These are phyloP conservation scores for Bruguiera gymnorhiza DNA, from an alignment of 345 rosid species.

Conservation along the genomic window DNA sequence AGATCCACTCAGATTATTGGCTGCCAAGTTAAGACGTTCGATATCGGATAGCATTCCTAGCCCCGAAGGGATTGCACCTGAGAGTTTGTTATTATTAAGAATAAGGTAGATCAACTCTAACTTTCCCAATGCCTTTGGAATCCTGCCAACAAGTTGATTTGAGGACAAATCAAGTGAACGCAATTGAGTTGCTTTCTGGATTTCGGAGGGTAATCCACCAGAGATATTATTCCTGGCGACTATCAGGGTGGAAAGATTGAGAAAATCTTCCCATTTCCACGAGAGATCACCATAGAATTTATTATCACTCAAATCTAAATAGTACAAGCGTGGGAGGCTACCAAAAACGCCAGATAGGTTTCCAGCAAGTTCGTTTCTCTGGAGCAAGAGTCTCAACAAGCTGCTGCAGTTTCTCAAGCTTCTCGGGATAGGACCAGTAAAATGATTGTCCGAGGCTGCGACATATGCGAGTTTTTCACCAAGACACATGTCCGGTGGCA, in stretches of 20 bases:
- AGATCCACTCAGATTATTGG: constrained; percentile 21
- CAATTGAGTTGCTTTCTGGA: constrained; percentile 6
- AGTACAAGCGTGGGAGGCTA: constrained; percentile 17
- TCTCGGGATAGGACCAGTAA: constrained; percentile 27
- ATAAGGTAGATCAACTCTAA: constrained; percentile 1
- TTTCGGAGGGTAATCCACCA: constrained; percentile 26
- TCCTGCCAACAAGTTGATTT: constrained; percentile 4
- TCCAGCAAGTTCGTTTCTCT: constrained; percentile 30
- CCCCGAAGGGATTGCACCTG: constrained; percentile 20
- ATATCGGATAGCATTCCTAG: constrained; percentile 18
- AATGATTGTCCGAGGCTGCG: constrained; percentile 16
- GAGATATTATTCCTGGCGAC: constrained; percentile 19
- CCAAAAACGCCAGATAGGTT: constrained; percentile 31
- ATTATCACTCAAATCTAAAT: constrained; percentile 31
- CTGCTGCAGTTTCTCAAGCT: constrained; percentile 33
- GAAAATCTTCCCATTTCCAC: constrained; percentile 31
- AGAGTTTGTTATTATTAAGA: constrained; percentile 14
- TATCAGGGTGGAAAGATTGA: constrained; percentile 17
- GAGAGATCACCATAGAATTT: constrained; percentile 31
- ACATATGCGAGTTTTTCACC: constrained; percentile 24
- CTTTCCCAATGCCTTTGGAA: constrained; percentile 10
- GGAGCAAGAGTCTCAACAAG: constrained; percentile 28
- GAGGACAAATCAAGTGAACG: constrained; percentile 9
- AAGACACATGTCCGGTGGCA: constrained; percentile 22
- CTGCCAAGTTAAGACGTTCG: constrained; percentile 17